Conservation (phyloP, 306 rosid species). For the Purshia tridentata region DNA sequence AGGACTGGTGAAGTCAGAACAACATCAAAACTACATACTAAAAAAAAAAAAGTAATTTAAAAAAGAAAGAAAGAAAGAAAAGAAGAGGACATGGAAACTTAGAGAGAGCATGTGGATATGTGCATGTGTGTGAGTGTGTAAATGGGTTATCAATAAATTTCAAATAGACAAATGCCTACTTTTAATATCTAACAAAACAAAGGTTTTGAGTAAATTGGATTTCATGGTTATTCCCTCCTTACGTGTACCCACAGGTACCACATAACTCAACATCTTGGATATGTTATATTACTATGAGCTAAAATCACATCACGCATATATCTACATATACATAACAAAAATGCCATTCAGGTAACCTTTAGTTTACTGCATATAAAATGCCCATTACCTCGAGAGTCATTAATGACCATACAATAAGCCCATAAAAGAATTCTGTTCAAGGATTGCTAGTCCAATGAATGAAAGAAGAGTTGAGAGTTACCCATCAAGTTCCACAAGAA, state of each 20-base stretch:
- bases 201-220: neutral
- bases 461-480: constrained; percentile 31
- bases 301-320: neutral
- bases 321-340: neutral
- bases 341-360: neutral
- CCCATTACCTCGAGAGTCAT: neutral
- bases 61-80: neutral
- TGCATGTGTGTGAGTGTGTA: neutral
- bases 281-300: neutral
- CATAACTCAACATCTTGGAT: neutral
- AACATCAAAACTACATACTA: neutral
- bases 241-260: neutral
- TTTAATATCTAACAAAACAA: neutral
- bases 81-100: neutral
- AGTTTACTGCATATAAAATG: neutral
- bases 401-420: neutral
- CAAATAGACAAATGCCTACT: neutral
- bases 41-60: neutral
- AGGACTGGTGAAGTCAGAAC: neutral
- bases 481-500: constrained; percentile 99
- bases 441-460: neutral
- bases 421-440: neutral
- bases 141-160: neutral
- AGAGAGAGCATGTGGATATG: neutral
- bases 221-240: neutral